Evolutionary conservation across 2,329 filamentous ascomycete genomes (phyloP), one percentile per base, ranked within the genome.

Genomic region (Tolypocladium paradoxum): DNA sequence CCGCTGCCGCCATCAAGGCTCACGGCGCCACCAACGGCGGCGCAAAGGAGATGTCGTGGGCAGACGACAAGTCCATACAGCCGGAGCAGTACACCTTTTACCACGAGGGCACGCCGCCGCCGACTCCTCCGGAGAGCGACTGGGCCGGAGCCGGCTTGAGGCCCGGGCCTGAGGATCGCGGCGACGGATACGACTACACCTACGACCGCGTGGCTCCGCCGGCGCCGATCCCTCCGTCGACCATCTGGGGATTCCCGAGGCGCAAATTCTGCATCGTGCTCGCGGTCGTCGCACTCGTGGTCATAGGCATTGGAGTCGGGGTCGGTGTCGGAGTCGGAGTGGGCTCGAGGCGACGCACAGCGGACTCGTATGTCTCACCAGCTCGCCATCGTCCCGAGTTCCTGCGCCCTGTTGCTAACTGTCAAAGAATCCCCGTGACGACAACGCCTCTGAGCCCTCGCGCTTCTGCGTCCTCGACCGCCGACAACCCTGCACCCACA

Each of bases 261-360:
- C 62, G 63, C 29, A 53, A 64, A 35, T 68, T 75, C 43, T 74
- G 69, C 69, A 48, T 72, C 5, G 29, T 72, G 1, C 58, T 62
- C 2, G 57, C 65, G 3, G 49, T 65, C 5, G 52, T 62, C 1
- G 49, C 70, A 7, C 33, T 73, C 11, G 37, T 56, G 2, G 43
- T 68, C 20, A 53, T 73, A 1, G 72, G 68, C 2, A 63, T 75
- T 1, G 72, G 67, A 0, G 64, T 76, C 3, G 73, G 73, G 4
- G 64, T 74, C 6, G 69, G 68, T 0, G 66, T 71, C 2, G 71
- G 70, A 1, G 65, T 71, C 1, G 70, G 70, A 1, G 62, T 74
- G 8, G 68, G 69, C 18, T 55, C 64, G 51, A 54, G 36, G 48
- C 49, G 46, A 38, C 16, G 6, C 29, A 29, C 37, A 18, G 33